Conservation (phyloP, 1,139 yeast species). For the Kodamaea plutei region DNA sequence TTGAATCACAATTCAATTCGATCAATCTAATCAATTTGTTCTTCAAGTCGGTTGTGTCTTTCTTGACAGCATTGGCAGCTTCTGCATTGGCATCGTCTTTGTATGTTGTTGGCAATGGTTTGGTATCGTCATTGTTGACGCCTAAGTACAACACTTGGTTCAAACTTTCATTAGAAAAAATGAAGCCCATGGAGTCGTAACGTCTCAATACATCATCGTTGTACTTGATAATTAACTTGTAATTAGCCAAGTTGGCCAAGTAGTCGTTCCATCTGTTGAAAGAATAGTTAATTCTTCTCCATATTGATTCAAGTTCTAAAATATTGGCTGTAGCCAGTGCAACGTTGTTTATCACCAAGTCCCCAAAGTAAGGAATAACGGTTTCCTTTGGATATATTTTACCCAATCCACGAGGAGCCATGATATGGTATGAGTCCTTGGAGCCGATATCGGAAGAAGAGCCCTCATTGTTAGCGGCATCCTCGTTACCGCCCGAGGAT, state of each 20-base stretch:
- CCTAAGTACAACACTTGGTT: constrained; percentile 45
- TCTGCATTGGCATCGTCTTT: constrained; percentile 10
- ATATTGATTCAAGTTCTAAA: constrained; percentile 59
- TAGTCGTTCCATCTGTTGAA: constrained; percentile 81
- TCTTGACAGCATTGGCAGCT: constrained; percentile 1
- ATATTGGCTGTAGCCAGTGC: constrained; percentile 35
- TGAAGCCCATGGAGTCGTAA: constrained; percentile 45
- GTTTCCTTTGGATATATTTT: constrained; percentile 68
- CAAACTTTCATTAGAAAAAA: constrained; percentile 44
- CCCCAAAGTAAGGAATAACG: constrained; percentile 91
- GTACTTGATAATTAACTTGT: constrained; percentile 37
- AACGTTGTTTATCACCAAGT: constrained; percentile 43
- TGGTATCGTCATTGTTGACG: constrained; percentile 29
- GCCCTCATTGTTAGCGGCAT: constrained; percentile 5
- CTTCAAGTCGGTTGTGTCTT: constrained; percentile 16
- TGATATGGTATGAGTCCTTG: constrained; percentile 59
- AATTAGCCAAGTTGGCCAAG: constrained; percentile 37
- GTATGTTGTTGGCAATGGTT: constrained; percentile 20
- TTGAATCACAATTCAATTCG: constrained; percentile 39
- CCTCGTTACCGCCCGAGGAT: no score
- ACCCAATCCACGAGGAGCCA: constrained; percentile 90
- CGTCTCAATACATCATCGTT: constrained; percentile 42
- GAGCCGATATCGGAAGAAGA: constrained; percentile 17
- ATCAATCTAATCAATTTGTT: constrained; percentile 29
- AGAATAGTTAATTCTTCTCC: constrained; percentile 68